These are phyloP conservation scores for Saraca asoca DNA, from an alignment of 331 rosid genomes.

Conservation along the genomic window DNA sequence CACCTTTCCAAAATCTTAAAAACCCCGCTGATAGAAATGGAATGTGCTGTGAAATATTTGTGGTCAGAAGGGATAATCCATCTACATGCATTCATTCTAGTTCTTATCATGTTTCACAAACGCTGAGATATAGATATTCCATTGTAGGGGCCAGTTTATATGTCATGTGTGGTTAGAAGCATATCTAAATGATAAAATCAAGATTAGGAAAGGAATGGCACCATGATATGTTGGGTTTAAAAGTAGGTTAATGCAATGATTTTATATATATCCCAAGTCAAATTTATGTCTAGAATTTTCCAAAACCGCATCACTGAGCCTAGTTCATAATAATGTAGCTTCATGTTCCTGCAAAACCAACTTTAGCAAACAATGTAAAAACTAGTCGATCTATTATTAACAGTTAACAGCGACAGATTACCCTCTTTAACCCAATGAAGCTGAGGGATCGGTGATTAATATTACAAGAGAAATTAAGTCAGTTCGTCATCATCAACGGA, in stretches of 20 bases:
- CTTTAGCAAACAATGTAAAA: conserved; percentile 9
- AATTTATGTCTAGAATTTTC: conserved; percentile 18
- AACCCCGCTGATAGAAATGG: background rate
- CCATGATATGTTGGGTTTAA: conserved; percentile 8
- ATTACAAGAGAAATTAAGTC: no score
- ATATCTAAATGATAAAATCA: conserved; percentile 24
- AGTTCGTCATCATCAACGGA: no score
- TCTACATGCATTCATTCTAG: background rate
- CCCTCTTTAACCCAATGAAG: background rate
- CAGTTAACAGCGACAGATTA: background rate
- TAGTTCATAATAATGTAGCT: conserved; percentile 13
- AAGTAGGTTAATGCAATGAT: conserved; percentile 18
- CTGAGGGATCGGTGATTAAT: no score
- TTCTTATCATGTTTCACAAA: conserved; percentile 27
- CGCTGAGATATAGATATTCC: background rate
- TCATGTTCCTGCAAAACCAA: background rate
- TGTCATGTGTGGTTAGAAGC: conserved; percentile 30
- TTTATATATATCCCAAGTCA: background rate
- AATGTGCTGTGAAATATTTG: background rate
- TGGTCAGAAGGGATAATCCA: background rate
- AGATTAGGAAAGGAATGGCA: background rate
- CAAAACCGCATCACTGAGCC: background rate
- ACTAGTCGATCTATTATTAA: background rate
- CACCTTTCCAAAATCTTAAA: no score
- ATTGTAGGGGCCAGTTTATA: conserved; percentile 16